Conservation (phyloP, 495 filamentous ascomycete species). For the Cudoniella acicularis region DNA sequence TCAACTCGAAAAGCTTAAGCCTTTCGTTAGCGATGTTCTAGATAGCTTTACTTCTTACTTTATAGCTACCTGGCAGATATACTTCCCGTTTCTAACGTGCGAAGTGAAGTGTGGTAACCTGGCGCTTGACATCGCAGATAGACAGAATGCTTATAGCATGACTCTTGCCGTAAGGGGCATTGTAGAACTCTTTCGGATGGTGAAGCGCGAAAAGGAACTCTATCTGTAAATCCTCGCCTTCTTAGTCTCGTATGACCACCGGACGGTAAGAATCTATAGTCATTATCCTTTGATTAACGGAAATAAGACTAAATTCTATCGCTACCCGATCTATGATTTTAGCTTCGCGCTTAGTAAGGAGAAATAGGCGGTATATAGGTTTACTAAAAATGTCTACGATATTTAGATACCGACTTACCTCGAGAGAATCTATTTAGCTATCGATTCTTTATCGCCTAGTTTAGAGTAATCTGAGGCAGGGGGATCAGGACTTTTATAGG, state of each 20-base stretch:
- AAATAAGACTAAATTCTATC: constrained; percentile 31
- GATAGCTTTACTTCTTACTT: constrained; percentile 33
- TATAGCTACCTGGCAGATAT: constrained; percentile 36
- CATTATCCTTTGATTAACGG: constrained; percentile 32
- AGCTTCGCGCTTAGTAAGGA: constrained; percentile 32
- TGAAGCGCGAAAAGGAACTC: constrained; percentile 35
- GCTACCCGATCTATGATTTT: constrained; percentile 24
- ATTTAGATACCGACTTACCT: constrained; percentile 37
- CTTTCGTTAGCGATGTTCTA: constrained; percentile 34
- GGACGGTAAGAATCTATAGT: constrained; percentile 34
- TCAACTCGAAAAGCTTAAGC: constrained; percentile 37
- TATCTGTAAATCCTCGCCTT: constrained; percentile 40
- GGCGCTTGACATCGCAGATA: constrained; percentile 33
- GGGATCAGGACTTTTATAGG: neutral
- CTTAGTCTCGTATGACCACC: constrained; percentile 44
- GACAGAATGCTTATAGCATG: constrained; percentile 37
- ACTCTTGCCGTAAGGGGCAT: constrained; percentile 33
- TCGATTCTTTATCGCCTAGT: constrained; percentile 31
- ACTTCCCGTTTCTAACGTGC: constrained; percentile 38
- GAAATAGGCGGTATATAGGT: constrained; percentile 34
- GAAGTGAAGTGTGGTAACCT: constrained; percentile 33
- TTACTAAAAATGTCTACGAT: constrained; percentile 40
- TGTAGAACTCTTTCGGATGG: constrained; percentile 30
- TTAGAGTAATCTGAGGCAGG: neutral
- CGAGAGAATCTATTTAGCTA: constrained; percentile 37